Percentiles rank a stretch among this genome's conserved stretches.
These are phyloP conservation scores for Entomortierella parvispora DNA, from an alignment of 192 early-diverging fungal species.

Conservation along the genomic window DNA sequence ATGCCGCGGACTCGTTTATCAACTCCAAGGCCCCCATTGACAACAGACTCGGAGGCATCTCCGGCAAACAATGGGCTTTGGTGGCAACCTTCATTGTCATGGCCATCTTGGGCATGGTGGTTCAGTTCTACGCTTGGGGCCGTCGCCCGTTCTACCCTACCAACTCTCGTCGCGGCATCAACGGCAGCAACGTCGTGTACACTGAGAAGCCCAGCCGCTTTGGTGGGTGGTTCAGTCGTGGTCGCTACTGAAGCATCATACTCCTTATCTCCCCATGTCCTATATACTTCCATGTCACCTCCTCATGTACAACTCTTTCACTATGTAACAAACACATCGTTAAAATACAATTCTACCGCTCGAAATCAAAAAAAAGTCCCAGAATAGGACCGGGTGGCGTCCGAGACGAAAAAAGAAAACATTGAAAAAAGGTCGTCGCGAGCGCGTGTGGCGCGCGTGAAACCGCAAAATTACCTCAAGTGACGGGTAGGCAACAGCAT, in stretches of 20 bases:
- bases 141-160: constrained; percentile 25
- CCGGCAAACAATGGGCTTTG: constrained; percentile 10
- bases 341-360: no score
- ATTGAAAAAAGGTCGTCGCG: no score
- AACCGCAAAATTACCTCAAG: no score
- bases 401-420: no score
- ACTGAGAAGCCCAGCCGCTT: constrained; percentile 39
- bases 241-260: constrained; percentile 19
- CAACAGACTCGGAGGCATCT: constrained; percentile 9
- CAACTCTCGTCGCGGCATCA: neutral
- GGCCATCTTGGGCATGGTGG: constrained; percentile 29
- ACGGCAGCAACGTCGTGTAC: constrained; percentile 28
- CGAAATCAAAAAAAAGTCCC: no score
- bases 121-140: constrained; percentile 34
- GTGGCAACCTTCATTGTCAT: constrained; percentile 38
- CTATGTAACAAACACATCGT: neutral
- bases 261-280: neutral
- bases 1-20: constrained; percentile 32
- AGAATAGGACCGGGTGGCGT: no score
- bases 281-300: neutral
- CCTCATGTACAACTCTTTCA: neutral
- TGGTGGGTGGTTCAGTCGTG: constrained; percentile 23
- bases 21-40: constrained; percentile 30
- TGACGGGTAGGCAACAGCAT: no score
- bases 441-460: no score